Conservation (phyloP, 1,139 yeast species). For the Taphrina populina region DNA sequence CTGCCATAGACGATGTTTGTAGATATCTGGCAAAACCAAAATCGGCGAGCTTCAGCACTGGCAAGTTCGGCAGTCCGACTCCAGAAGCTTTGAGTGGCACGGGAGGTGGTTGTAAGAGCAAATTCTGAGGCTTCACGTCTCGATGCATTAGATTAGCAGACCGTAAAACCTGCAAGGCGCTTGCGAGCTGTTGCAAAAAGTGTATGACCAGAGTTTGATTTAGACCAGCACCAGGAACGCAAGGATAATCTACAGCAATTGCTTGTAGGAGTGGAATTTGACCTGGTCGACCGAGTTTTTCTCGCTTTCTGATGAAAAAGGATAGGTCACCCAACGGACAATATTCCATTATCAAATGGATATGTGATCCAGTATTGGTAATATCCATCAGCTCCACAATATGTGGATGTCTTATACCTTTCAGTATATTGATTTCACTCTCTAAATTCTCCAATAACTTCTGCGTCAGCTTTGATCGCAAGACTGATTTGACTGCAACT, state of each 20-base stretch:
- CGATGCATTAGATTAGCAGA: slow-evolving; percentile 83
- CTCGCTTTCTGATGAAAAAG: slow-evolving; percentile 74
- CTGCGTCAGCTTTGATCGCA: slow-evolving; percentile 77
- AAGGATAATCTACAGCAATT: slow-evolving; percentile 76
- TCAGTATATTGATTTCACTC: slow-evolving; percentile 81
- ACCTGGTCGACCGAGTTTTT: slow-evolving; percentile 53
- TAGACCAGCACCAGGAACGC: slow-evolving; percentile 73
- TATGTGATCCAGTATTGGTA: slow-evolving; percentile 52
- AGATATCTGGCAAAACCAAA: slow-evolving; percentile 95
- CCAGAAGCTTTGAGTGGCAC: slow-evolving; percentile 53
- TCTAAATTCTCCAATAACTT: slow-evolving; percentile 86
- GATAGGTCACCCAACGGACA: slow-evolving; percentile 93
- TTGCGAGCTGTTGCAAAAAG: slow-evolving; percentile 79
- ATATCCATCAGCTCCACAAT: slow-evolving; percentile 83
- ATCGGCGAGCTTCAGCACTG: slow-evolving; percentile 89
- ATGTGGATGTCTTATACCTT: slow-evolving; percentile 86
- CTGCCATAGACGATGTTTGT: slow-evolving; percentile 91
- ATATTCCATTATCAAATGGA: slow-evolving; percentile 94
- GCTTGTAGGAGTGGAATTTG: slow-evolving; percentile 79
- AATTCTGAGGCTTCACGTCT: slow-evolving; percentile 91
- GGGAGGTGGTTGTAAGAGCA: slow-evolving; percentile 69
- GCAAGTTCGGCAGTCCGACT: slow-evolving; percentile 74
- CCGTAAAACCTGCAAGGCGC: slow-evolving; percentile 78
- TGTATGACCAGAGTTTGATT: slow-evolving; percentile 76
- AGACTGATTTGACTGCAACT: slow-evolving; percentile 86